These are phyloP conservation scores for Populus nigra DNA, from an alignment of 345 rosid species.

Conservation along the genomic window DNA sequence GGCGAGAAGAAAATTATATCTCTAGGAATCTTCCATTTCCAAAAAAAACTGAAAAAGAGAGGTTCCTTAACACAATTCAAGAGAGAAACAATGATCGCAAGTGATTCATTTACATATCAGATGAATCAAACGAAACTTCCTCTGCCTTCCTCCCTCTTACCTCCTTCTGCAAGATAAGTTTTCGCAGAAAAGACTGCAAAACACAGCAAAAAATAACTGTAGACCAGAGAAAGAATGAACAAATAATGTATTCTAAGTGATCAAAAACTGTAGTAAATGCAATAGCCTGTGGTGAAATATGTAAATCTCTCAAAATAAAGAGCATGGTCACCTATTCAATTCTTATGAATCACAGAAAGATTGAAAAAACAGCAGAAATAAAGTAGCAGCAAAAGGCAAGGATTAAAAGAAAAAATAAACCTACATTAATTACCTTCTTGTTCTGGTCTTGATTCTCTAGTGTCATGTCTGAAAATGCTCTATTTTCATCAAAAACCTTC, in stretches of 20 bases:
- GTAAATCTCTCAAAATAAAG: too few species aligned
- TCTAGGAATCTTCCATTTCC: not conserved
- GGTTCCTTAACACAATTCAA: not conserved
- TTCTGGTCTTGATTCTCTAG: conserved; percentile 35
- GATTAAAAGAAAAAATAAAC: not conserved
- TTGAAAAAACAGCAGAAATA: not conserved
- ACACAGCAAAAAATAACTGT: not conserved
- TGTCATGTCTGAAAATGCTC: conserved; percentile 22
- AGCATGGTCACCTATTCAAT: not conserved
- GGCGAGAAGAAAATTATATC: not conserved
- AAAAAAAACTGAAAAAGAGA: not conserved
- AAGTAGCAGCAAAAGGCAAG: not conserved
- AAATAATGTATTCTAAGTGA: not conserved
- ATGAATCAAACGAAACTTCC: conserved; percentile 24
- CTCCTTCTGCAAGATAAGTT: conserved; percentile 35
- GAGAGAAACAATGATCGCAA: not conserved
- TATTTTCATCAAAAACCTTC: conserved; percentile 18
- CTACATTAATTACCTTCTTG: conserved; percentile 29
- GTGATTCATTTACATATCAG: conserved; percentile 31
- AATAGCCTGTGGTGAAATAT: not conserved
- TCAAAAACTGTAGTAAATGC: not conserved
- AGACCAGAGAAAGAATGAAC: not conserved
- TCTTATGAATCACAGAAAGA: not conserved
- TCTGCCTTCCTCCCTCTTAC: conserved; percentile 25
- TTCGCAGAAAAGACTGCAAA: conserved; percentile 39